phyloP scores from a whole-genome alignment of 768 basidiomycete species.

The Rhizopogon vesiculosus region DNA sequence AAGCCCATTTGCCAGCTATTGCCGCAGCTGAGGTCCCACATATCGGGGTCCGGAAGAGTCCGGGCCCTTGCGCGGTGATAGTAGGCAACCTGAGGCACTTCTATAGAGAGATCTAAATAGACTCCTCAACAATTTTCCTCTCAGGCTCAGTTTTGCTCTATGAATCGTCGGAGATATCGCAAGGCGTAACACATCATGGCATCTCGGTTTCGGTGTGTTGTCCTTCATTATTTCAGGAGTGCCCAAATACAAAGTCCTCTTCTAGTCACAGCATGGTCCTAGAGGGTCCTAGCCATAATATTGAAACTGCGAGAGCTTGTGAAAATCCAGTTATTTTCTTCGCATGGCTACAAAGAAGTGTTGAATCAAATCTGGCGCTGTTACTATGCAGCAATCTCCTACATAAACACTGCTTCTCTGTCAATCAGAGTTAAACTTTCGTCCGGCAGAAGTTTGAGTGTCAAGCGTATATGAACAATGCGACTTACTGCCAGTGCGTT shows the following conservation, averaged over 20 bases:
- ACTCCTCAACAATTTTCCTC: too few species aligned
- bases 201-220: neutral
- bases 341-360: slow-evolving; percentile 11
- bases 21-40: too few species aligned
- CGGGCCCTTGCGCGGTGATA: too few species aligned
- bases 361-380: slow-evolving; percentile 1
- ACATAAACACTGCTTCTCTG: slow-evolving; percentile 7
- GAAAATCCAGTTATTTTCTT: slow-evolving; percentile 1
- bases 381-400: slow-evolving; percentile 3
- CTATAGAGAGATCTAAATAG: too few species aligned
- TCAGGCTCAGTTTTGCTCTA: too few species aligned
- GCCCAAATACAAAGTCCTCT: neutral
- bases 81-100: too few species aligned
- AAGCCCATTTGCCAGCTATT: too few species aligned
- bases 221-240: neutral
- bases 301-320: neutral
- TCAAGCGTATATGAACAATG: slow-evolving; percentile 13
- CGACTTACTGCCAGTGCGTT: too few species aligned
- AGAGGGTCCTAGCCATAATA: neutral
- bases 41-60: too few species aligned
- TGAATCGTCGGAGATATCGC: too few species aligned
- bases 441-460: slow-evolving; percentile 18
- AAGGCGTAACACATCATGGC: too few species aligned
- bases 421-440: slow-evolving; percentile 13
- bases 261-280: too few species aligned